These are phyloP conservation scores for Fusarium newnesense DNA, from an alignment of 2,329 filamentous ascomycete species.

Conservation along the genomic window DNA sequence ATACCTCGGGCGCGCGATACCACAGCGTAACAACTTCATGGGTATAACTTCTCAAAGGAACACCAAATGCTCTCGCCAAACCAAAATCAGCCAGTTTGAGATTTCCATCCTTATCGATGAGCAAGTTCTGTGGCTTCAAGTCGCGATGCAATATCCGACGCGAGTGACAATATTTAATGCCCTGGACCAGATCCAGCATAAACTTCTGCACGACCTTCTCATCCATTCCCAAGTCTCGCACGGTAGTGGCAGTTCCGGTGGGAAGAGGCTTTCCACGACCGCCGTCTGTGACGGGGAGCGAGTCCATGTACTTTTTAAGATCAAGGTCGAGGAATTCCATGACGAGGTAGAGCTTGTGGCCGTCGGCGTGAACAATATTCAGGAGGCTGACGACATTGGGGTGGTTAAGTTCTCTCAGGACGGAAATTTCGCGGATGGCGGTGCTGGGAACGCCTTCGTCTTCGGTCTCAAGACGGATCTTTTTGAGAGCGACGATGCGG, in stretches of 20 bases:
- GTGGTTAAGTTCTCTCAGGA: constrained; percentile 94
- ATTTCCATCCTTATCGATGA: constrained; percentile 88
- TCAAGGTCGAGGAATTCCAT: constrained; percentile 93
- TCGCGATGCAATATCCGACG: constrained; percentile 89
- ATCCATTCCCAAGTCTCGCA: constrained; percentile 74
- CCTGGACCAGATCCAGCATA: constrained; percentile 87
- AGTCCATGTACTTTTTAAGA: constrained; percentile 96
- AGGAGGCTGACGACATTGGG: constrained; percentile 87
- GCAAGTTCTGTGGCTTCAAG: constrained; percentile 88
- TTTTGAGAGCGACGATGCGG: constrained; percentile 92
- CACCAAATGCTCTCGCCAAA: constrained; percentile 88
- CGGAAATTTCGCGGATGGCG: constrained; percentile 91
- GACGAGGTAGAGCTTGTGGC: constrained; percentile 94
- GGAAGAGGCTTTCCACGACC: constrained; percentile 87
- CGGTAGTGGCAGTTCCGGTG: constrained; percentile 69
- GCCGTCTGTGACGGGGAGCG: constrained; percentile 83
- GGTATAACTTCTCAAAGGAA: constrained; percentile 89
- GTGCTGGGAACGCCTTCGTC: constrained; percentile 94
- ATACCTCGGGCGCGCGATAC: constrained; percentile 91
- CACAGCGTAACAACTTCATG: constrained; percentile 95
- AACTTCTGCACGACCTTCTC: constrained; percentile 90
- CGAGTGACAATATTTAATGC: constrained; percentile 88
- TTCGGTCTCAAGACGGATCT: constrained; percentile 94
- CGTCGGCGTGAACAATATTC: constrained; percentile 94
- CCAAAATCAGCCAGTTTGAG: constrained; percentile 92